phyloP scores from a whole-genome alignment of 306 rosid species.

The Rubus idaeus region DNA sequence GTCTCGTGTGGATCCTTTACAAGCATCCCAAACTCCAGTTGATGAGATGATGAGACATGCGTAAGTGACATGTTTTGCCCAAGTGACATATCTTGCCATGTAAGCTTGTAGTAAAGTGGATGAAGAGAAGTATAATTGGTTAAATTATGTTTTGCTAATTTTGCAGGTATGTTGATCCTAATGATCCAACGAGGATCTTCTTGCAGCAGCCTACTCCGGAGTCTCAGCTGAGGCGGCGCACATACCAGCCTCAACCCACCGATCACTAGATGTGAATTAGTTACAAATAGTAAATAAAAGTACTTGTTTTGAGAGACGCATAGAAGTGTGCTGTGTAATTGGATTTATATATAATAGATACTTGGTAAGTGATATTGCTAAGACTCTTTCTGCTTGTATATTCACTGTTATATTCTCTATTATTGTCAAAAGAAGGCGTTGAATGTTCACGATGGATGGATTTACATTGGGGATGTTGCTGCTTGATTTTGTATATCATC shows the following conservation, averaged over 20 bases:
- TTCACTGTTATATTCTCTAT: not conserved
- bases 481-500: not conserved
- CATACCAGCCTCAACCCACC: constrained; percentile 65
- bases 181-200: constrained; percentile 93
- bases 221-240: constrained; percentile 89
- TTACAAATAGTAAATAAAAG: constrained; percentile 9
- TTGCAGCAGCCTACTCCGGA: constrained; percentile 88
- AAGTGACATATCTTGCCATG: not conserved
- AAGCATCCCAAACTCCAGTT: constrained; percentile 93
- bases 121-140: constrained; percentile 8
- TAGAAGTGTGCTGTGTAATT: constrained; percentile 3
- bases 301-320: constrained; percentile 6
- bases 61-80: constrained; percentile 45
- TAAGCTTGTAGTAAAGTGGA: not conserved
- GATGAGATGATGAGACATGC: constrained; percentile 99
- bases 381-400: not conserved
- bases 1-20: constrained; percentile 72
- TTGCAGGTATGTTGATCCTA: constrained; percentile 96
- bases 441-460: not conserved
- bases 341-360: not conserved
- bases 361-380: not conserved
- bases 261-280: constrained; percentile 41
- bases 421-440: not conserved
- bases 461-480: not conserved
- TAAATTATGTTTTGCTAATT: constrained; percentile 8